phyloP scores from a whole-genome alignment of 2,329 filamentous ascomycete genomes.

The Penicillium sp. region DNA sequence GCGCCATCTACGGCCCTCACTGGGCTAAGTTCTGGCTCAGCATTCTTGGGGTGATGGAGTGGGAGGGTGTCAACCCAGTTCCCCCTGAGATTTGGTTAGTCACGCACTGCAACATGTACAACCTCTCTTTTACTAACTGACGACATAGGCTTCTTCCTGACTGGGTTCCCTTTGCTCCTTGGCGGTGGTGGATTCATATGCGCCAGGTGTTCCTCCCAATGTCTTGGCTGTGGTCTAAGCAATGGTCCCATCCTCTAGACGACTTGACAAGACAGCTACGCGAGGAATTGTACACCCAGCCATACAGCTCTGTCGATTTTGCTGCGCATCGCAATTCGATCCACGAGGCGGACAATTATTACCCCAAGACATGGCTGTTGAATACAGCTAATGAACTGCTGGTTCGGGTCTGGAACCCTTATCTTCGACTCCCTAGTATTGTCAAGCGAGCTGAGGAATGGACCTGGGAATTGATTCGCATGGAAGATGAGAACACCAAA shows the following conservation, averaged over 20 bases:
- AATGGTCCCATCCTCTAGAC: conserved; percentile 68
- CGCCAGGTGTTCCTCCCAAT: conserved; percentile 92
- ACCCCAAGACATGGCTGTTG: conserved; percentile 79
- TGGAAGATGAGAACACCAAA: conserved; percentile 88
- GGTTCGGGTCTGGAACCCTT: conserved; percentile 70
- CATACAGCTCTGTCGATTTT: conserved; percentile 72
- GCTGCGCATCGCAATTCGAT: conserved; percentile 72
- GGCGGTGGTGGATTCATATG: conserved; percentile 98
- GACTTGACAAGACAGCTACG: conserved; percentile 63
- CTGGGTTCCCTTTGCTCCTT: conserved; percentile 80
- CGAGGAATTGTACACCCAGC: conserved; percentile 71
- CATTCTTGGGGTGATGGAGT: conserved; percentile 69
- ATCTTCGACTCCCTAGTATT: conserved; percentile 58
- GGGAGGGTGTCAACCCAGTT: conserved; percentile 89
- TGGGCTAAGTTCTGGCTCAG: conserved; percentile 97
- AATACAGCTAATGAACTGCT: conserved; percentile 70
- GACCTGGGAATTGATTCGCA: conserved; percentile 72
- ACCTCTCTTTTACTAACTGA: conserved; percentile 7
- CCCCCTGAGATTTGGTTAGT: conserved; percentile 79
- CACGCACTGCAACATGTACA: background rate
- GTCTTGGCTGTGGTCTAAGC: conserved; percentile 78
- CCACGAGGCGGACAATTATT: conserved; percentile 71
- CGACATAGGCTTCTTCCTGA: conserved; percentile 61
- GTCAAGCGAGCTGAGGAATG: conserved; percentile 67
- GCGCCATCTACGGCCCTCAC: conserved; percentile 73